Percentiles rank a stretch among this genome's conserved stretches.
Conservation (phyloP, 1,139 yeast genomes). For the Blastobotrys indianensis region DNA sequence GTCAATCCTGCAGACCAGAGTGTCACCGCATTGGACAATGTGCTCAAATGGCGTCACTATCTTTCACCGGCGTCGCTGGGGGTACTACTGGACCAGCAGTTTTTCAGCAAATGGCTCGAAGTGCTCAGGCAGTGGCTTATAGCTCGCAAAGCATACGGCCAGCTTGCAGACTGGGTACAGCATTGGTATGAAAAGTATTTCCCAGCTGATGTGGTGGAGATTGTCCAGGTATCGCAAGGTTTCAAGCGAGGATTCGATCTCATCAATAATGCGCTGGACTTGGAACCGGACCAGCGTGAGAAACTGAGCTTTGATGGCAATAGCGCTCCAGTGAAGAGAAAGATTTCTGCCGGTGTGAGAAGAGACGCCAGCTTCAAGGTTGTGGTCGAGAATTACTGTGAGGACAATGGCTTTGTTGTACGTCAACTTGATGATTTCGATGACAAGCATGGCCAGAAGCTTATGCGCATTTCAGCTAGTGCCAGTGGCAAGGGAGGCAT, state of each 20-base stretch:
- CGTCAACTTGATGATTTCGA: constrained; percentile 32
- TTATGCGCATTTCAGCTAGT: constrained; percentile 34
- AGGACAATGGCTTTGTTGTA: constrained; percentile 34
- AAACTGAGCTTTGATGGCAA: not conserved
- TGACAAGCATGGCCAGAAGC: constrained; percentile 32
- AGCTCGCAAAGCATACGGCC: constrained; percentile 14
- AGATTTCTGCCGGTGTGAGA: not conserved
- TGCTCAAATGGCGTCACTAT: constrained; percentile 28
- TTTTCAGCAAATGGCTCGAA: constrained; percentile 34
- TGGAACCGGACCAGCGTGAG: constrained; percentile 14
- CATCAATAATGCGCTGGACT: constrained; percentile 33
- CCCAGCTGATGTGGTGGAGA: constrained; percentile 21
- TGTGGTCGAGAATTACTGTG: constrained; percentile 44
- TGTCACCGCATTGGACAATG: constrained; percentile 19
- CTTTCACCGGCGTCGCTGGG: constrained; percentile 24
- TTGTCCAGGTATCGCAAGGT: constrained; percentile 23
- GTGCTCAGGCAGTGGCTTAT: constrained; percentile 31
- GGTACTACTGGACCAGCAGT: constrained; percentile 25
- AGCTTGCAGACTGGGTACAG: constrained; percentile 31
- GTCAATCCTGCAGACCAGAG: constrained; percentile 34
- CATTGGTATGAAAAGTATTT: constrained; percentile 29
- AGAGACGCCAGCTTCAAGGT: constrained; percentile 38
- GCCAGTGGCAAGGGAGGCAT: constrained; percentile 33
- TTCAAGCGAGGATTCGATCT: constrained; percentile 32
- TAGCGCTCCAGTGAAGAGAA: not conserved